Base-by-base conservation (phyloP, 805 yeast species). In the Clavispora phyllophila region DNA sequence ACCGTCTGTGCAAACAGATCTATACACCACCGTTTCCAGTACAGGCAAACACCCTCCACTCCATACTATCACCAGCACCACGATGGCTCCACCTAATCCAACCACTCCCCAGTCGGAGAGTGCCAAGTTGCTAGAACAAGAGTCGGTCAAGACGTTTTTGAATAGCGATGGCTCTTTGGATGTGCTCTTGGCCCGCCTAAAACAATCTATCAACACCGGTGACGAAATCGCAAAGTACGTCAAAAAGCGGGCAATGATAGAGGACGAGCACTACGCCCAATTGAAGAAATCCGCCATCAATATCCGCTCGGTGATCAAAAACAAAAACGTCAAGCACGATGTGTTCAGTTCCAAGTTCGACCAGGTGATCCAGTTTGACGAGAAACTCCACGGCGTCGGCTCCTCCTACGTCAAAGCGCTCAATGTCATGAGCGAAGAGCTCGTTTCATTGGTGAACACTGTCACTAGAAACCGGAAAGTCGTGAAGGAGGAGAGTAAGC, bases 151-250 rank as follows among this genome's bases (percentile, higher is more conserved):
- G 35, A 59, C 65, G 24, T 72, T 84, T 15, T 62, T 85, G 54
- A 73, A 73, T 47, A 76, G 87, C n/a, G 95, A 87, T 60, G 73
- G 80, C 5, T 86, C 95, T 2, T 75, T 88, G 40, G 93, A 85
- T 46, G 73, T 87, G 0, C 69, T 91, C 15, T 69, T 90, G 39
- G 65, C 73, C 1, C 73, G 95, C 33, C 71, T 90, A 44, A 91
- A 91, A 63, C 91, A 84, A 61, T 79, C 89, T 44, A 72, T 90
- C 35, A 73, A 74, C 46, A 82, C 95, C 0, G 83, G 95, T 50
- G 96, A 89, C 55, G 98, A 93, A 57, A 82, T 88, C 53, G 72
- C 87, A 23, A 79, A 79, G 51, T 93, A 79, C 61, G 68, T 91
- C 42, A 84, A 84, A 59, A 86, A 83, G 63, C 84, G 86, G 54